Evolutionary conservation across 2,329 filamentous ascomycete genomes (phyloP).

Genomic region (Colletotrichum endophyticum): DNA sequence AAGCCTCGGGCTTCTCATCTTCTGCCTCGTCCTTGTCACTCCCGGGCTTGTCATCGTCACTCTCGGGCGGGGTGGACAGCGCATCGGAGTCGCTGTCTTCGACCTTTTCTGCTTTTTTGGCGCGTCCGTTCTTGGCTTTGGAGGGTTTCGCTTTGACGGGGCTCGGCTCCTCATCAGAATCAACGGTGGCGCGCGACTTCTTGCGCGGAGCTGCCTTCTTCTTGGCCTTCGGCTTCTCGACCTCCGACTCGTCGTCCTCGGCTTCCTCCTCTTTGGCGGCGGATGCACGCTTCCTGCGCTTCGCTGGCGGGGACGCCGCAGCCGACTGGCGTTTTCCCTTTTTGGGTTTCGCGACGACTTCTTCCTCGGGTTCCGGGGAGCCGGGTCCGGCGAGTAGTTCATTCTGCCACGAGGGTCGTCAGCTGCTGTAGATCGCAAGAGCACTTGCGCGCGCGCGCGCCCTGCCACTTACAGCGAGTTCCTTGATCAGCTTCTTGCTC

Average conservation of each 20-base stretch:
- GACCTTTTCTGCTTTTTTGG: neutral
- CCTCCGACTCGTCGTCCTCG: slow-evolving; percentile 25
- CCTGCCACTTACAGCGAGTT: slow-evolving; percentile 52
- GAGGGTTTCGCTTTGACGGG: slow-evolving; percentile 24
- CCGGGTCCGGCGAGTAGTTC: neutral
- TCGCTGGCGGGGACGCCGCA: slow-evolving; percentile 39
- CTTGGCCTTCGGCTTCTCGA: slow-evolving; percentile 22
- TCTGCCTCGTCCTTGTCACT: slow-evolving; percentile 16
- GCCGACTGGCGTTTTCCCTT: slow-evolving; percentile 38
- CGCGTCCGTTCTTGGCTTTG: slow-evolving; percentile 16
- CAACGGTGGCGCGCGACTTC: slow-evolving; percentile 29
- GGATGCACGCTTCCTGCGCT: slow-evolving; percentile 41
- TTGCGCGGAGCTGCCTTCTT: slow-evolving; percentile 27
- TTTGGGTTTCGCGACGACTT: slow-evolving; percentile 26
- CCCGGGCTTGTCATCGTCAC: slow-evolving; percentile 25
- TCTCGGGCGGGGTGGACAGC: neutral
- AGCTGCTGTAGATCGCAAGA: neutral
- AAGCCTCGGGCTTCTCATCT: slow-evolving; percentile 20
- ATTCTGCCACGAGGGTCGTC: neutral
- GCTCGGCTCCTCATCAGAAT: slow-evolving; percentile 33
- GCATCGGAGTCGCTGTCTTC: slow-evolving; percentile 16
- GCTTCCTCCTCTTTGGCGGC: slow-evolving; percentile 35
- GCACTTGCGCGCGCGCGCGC: neutral
- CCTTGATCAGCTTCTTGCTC: slow-evolving; percentile 63
- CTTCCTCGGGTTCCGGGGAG: neutral